Evolutionary conservation across 371 early-diverging fungal genomes (phyloP).

Genomic region (Basidiobolus meristosporus): DNA sequence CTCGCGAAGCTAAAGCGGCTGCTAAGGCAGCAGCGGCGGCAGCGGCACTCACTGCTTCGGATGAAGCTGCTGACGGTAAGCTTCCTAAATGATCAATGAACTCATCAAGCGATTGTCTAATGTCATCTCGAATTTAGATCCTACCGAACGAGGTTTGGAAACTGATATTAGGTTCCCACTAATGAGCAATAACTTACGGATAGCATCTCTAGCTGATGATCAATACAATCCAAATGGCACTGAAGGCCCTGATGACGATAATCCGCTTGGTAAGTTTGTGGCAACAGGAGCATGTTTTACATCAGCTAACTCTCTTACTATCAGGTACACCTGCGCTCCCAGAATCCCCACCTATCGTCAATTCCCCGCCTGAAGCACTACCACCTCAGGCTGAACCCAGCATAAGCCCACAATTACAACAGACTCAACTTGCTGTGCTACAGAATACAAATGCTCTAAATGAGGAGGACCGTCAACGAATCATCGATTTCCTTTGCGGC

Average conservation of each 20-base stretch:
- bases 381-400: neutral
- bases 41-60: slow-evolving; percentile 1
- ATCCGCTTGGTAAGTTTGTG: slow-evolving; percentile 5
- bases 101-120: no score
- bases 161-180: no score
- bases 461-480: slow-evolving; percentile 8
- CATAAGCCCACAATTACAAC: neutral
- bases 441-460: slow-evolving; percentile 10
- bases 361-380: neutral
- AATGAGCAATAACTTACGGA: no score
- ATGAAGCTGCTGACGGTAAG: slow-evolving; percentile 3
- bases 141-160: no score
- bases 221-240: no score
- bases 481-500: slow-evolving; percentile 9
- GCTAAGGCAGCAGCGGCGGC: slow-evolving; percentile 4
- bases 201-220: no score
- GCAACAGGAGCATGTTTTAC: neutral
- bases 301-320: neutral
- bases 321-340: slow-evolving; percentile 2
- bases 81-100: no score
- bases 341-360: neutral
- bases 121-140: slow-evolving; percentile 1
- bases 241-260: neutral
- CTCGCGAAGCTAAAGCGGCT: slow-evolving; percentile 4
- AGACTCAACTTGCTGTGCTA: slow-evolving; percentile 8